A percentile compares a stretch with the other conserved stretches of the same genome.
Evolutionary conservation across 305 asterid species (phyloP).

Genomic region (Fraxinus sp.): DNA sequence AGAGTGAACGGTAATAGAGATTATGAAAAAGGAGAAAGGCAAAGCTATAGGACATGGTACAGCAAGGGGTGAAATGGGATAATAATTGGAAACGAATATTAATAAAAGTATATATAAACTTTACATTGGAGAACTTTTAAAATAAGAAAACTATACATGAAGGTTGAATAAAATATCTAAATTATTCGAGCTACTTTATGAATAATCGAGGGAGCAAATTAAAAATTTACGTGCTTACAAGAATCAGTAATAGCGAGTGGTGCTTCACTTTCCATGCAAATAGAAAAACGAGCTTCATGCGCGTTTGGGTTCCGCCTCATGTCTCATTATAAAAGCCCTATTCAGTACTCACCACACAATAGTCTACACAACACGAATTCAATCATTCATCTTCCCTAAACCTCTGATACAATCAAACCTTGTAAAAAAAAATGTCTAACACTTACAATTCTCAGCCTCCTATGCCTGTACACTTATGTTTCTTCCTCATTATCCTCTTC

Average conservation of each 20-base stretch:
- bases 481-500: slow-evolving; percentile 57
- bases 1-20: too few relatives aligned
- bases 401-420: not conserved
- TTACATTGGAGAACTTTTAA: not conserved
- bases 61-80: not conserved
- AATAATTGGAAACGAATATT: too few relatives aligned
- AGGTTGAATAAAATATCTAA: not conserved
- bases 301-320: too few relatives aligned
- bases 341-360: not conserved
- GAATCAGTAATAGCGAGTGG: not conserved
- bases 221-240: not conserved
- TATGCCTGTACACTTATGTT: slow-evolving; percentile 58
- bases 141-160: not conserved
- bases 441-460: slow-evolving; percentile 34
- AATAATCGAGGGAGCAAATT: not conserved
- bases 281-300: too few relatives aligned
- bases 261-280: not conserved
- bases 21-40: too few relatives aligned
- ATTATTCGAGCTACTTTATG: not conserved
- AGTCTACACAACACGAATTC: not conserved
- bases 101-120: not conserved
- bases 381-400: not conserved
- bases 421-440: slow-evolving; percentile 39
- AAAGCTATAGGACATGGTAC: too few relatives aligned
- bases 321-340: not conserved